Percentiles rank a stretch among this genome's conserved stretches.
Conservation (phyloP, 176 grass and related monocot species). For the Musa beccarii region DNA sequence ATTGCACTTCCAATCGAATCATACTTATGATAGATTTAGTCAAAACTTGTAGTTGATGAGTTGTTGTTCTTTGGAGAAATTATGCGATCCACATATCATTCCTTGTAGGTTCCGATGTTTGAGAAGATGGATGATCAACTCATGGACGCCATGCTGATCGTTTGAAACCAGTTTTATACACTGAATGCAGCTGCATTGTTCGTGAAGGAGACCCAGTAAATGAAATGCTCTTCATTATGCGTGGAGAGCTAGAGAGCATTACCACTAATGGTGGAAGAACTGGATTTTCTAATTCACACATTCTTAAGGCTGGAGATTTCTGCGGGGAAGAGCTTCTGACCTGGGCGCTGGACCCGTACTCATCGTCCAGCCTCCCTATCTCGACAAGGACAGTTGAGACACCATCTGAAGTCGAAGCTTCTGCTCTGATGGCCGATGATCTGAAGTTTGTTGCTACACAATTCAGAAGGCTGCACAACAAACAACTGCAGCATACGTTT, state of each 20-base stretch:
- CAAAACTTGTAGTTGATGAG: not conserved
- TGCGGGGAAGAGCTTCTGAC: conserved; percentile 94
- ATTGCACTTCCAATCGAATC: not conserved
- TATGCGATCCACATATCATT: not conserved
- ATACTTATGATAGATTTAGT: not conserved
- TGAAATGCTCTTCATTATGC: too few species aligned
- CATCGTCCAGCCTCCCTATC: conserved; percentile 51
- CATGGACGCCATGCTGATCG: conserved; percentile 80
- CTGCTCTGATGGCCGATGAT: conserved; percentile 75
- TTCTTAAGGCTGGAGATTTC: conserved; percentile 79
- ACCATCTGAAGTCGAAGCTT: conserved; percentile 83
- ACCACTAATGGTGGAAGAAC: conserved; percentile 6
- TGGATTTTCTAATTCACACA: conserved; percentile 69
- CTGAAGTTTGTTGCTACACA: conserved; percentile 83
- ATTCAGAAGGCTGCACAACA: conserved; percentile 79
- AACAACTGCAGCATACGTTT: conserved; percentile 76
- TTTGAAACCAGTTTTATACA: conserved; percentile 74
- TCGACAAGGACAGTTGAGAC: conserved; percentile 86
- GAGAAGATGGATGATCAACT: conserved; percentile 91
- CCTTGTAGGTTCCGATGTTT: conserved; percentile 80
- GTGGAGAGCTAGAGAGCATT: too few species aligned
- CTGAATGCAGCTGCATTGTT: conserved; percentile 66
- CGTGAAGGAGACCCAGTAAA: conserved; percentile 23
- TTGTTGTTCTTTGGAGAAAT: not conserved
- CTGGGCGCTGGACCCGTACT: conserved; percentile 73